Percentiles rank a stretch among this genome's conserved stretches.
These are phyloP conservation scores for Aphanomyces invadans DNA, from an alignment of 352 stramenopile genomes.

Conservation along the genomic window DNA sequence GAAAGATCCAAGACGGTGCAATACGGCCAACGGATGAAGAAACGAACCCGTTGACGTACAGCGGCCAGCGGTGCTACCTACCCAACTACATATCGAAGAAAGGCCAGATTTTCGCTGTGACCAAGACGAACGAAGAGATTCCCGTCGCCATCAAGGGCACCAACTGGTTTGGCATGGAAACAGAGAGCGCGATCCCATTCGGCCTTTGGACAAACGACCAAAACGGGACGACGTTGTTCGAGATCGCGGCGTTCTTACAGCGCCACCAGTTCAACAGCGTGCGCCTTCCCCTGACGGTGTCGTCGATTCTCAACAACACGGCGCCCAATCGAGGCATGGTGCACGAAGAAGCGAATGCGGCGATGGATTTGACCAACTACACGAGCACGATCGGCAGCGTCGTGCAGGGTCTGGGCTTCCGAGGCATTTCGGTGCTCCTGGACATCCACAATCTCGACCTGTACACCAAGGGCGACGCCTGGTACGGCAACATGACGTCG, in stretches of 20 bases:
- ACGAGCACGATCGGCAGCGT: slow-evolving; percentile 48
- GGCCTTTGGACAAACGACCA: slow-evolving; percentile 62
- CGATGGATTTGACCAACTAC: slow-evolving; percentile 54
- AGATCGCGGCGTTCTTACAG: slow-evolving; percentile 48
- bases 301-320: slow-evolving; percentile 40
- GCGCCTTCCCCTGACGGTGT: slow-evolving; percentile 46
- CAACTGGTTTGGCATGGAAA: slow-evolving; percentile 78
- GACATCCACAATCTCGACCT: slow-evolving; percentile 52
- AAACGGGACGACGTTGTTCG: slow-evolving; percentile 54
- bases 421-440: slow-evolving; percentile 54
- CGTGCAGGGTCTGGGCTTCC: slow-evolving; percentile 45
- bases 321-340: slow-evolving; percentile 40
- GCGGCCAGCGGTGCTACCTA: slow-evolving; percentile 34
- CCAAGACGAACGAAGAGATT: slow-evolving; percentile 45
- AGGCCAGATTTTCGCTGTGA: slow-evolving; percentile 39
- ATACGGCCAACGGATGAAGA: not conserved
- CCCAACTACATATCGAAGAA: slow-evolving; percentile 60
- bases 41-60: slow-evolving; percentile 7
- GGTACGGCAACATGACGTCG: slow-evolving; percentile 44
- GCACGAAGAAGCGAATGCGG: slow-evolving; percentile 56
- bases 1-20: slow-evolving; percentile 18
- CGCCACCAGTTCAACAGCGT: slow-evolving; percentile 71
- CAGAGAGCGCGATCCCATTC: slow-evolving; percentile 40
- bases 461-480: slow-evolving; percentile 42
- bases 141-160: slow-evolving; percentile 48